Conservation (phyloP, 352 stramenopile genomes). For the Phytophthora syringae region DNA sequence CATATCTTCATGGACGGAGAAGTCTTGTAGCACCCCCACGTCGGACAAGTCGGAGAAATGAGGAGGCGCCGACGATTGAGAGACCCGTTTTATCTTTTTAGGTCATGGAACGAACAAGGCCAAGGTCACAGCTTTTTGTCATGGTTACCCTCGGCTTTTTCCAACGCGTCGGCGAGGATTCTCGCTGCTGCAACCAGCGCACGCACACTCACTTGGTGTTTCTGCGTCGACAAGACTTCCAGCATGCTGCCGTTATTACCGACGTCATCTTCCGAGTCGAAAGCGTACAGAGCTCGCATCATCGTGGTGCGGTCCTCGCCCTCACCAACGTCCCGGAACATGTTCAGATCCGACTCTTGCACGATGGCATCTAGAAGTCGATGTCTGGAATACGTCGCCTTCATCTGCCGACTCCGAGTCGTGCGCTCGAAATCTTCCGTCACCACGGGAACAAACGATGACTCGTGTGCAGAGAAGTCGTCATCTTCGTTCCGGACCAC, state of each 20-base stretch:
- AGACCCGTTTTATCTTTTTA: constrained; percentile 12
- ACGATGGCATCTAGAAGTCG: constrained; percentile 61
- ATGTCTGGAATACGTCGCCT: constrained; percentile 53
- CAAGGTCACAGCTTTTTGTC: no score
- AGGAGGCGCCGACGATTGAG: constrained; percentile 21
- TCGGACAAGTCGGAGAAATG: constrained; percentile 18
- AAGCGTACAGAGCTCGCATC: constrained; percentile 46
- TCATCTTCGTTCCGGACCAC: constrained; percentile 54
- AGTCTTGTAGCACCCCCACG: constrained; percentile 10
- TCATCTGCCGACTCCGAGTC: constrained; percentile 42
- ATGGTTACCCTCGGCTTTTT: constrained; percentile 30
- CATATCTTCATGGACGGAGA: constrained; percentile 30
- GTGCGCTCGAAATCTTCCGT: constrained; percentile 54
- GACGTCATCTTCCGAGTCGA: constrained; percentile 27
- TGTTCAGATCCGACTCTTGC: constrained; percentile 53
- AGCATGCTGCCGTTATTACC: constrained; percentile 12
- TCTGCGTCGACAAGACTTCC: constrained; percentile 36
- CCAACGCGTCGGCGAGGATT: constrained; percentile 52
- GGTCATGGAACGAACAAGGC: neutral
- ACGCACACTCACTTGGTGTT: constrained; percentile 37
- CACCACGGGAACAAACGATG: constrained; percentile 26
- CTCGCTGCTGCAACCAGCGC: constrained; percentile 49
- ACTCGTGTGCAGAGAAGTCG: constrained; percentile 30
- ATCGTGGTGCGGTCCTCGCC: constrained; percentile 38
- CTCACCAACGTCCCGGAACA: constrained; percentile 35